These are phyloP conservation scores for Trichoderma hamatum DNA, from an alignment of 2,329 filamentous ascomycete species.

Conservation along the genomic window DNA sequence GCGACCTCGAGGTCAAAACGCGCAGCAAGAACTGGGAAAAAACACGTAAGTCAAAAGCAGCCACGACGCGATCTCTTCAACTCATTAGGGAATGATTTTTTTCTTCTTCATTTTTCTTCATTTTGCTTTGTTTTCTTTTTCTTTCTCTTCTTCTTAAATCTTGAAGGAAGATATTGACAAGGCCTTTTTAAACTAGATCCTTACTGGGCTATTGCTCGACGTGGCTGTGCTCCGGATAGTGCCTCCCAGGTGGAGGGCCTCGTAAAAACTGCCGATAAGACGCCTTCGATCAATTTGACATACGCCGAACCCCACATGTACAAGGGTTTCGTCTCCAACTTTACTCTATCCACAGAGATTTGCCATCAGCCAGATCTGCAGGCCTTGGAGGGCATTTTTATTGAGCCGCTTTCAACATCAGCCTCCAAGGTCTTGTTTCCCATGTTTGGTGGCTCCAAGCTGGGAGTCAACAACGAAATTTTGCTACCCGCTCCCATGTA, in stretches of 20 bases:
- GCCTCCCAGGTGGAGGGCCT: conserved; percentile 55
- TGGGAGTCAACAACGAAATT: conserved; percentile 71
- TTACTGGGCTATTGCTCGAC: conserved; percentile 61
- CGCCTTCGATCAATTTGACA: conserved; percentile 50
- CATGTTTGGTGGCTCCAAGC: conserved; percentile 70
- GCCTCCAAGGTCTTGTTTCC: conserved; percentile 63
- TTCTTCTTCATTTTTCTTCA: background rate
- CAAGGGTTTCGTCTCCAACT: conserved; percentile 64
- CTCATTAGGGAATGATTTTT: background rate
- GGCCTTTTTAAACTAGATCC: conserved; percentile 43
- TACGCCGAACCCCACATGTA: conserved; percentile 54
- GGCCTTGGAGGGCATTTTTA: conserved; percentile 66
- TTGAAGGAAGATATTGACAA: conserved; percentile 1
- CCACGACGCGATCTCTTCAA: background rate
- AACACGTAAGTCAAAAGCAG: conserved; percentile 36
- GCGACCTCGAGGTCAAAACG: conserved; percentile 40
- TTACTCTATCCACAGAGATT: conserved; percentile 61
- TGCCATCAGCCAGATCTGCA: conserved; percentile 68
- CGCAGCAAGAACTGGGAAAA: conserved; percentile 54
- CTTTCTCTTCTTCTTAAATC: background rate
- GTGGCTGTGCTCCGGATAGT: conserved; percentile 65
- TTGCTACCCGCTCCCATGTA: conserved; percentile 71
- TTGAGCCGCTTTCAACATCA: conserved; percentile 59
- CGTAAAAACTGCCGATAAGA: conserved; percentile 48
- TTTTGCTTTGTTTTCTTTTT: background rate